Conservation (phyloP, 805 yeast genomes). For the Wickerhamomyces subpelliculosus region DNA sequence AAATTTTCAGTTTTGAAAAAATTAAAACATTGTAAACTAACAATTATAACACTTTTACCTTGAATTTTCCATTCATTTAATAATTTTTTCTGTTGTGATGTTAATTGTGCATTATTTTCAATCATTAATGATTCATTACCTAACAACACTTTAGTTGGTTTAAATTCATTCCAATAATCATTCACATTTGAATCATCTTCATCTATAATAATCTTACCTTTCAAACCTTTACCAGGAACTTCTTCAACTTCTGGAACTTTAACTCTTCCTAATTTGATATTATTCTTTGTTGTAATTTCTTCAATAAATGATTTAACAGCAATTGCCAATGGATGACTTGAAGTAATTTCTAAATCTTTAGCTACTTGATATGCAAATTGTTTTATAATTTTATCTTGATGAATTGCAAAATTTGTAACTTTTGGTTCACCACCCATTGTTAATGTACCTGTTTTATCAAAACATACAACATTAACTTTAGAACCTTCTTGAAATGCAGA, state of each 20-base stretch:
- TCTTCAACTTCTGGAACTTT: conserved; percentile 43
- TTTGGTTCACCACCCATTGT: conserved; percentile 55
- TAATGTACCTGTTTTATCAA: conserved; percentile 75
- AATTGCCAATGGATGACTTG: conserved; percentile 62
- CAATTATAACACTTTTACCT: conserved; percentile 57
- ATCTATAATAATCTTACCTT: conserved; percentile 31
- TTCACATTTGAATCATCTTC: conserved; percentile 12
- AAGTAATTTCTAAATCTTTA: conserved; percentile 52
- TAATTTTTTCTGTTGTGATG: conserved; percentile 25
- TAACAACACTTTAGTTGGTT: conserved; percentile 33
- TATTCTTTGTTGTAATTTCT: conserved; percentile 8
- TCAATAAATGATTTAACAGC: conserved; percentile 43
- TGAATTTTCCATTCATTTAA: conserved; percentile 51
- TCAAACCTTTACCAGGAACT: conserved; percentile 54
- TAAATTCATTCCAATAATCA: conserved; percentile 25
- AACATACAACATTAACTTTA: conserved; percentile 53
- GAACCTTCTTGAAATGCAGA: conserved; percentile 77
- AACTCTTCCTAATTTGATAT: conserved; percentile 21
- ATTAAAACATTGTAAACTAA: conserved; percentile 34
- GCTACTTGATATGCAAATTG: conserved; percentile 35
- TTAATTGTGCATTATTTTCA: conserved; percentile 37
- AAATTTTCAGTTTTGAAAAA: conserved; percentile 24
- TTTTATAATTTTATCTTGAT: conserved; percentile 9
- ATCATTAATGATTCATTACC: conserved; percentile 58
- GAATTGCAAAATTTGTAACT: conserved; percentile 43